phyloP scores from a whole-genome alignment of 2,329 filamentous ascomycete genomes.

The Diplodia scrobiculata region DNA sequence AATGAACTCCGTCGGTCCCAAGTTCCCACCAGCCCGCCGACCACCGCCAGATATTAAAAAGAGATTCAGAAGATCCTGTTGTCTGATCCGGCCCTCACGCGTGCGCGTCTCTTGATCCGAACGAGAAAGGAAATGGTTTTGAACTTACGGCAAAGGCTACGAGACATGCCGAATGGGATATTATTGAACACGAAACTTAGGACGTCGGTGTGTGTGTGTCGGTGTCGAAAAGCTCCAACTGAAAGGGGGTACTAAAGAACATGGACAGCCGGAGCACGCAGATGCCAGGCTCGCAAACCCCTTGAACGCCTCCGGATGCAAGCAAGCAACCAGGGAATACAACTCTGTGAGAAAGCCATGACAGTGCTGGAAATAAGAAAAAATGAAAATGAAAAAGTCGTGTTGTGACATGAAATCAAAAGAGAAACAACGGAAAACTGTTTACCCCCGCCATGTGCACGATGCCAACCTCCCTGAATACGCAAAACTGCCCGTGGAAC shows the following conservation, averaged over 20 bases:
- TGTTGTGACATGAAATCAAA: constrained; percentile 29
- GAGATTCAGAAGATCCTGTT: not conserved
- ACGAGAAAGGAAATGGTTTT: constrained; percentile 16
- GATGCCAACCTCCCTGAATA: constrained; percentile 9
- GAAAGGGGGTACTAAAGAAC: constrained; percentile 14
- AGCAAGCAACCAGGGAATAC: constrained; percentile 25
- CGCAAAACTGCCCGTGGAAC: not conserved
- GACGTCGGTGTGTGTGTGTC: constrained; percentile 5
- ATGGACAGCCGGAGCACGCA: constrained; percentile 24
- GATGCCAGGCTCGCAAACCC: constrained; percentile 25
- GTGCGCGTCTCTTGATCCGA: constrained; percentile 11
- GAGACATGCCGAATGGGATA: constrained; percentile 16
- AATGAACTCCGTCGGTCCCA: constrained; percentile 1
- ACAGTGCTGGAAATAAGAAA: constrained; percentile 23
- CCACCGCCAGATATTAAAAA: not conserved
- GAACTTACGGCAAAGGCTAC: constrained; percentile 6
- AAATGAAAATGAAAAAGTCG: constrained; percentile 20
- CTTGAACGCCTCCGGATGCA: constrained; percentile 26
- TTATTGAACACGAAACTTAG: constrained; percentile 25
- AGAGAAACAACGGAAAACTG: constrained; percentile 13
- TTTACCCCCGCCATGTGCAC: constrained; percentile 23
- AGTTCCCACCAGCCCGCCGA: not conserved
- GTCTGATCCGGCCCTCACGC: constrained; percentile 9
- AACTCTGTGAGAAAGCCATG: constrained; percentile 27
- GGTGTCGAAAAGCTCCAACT: constrained; percentile 7